These are phyloP conservation scores for Clitoria ternatea DNA, from an alignment of 306 rosid genomes.

Conservation along the genomic window DNA sequence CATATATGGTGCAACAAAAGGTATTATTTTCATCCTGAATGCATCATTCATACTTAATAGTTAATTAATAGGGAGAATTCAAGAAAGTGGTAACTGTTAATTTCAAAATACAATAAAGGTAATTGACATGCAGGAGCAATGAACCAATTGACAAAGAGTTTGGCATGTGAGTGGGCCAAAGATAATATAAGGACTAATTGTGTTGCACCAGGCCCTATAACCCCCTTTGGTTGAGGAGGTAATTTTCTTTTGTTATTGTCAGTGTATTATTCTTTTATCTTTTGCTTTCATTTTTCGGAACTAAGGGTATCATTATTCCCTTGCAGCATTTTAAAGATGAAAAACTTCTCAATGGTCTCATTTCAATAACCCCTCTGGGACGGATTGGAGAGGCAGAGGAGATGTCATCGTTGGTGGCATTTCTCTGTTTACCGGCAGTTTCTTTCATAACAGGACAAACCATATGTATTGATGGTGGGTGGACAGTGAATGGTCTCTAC, in stretches of 20 bases:
- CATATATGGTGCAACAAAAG: slow-evolving; percentile 39
- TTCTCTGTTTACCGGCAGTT: slow-evolving; percentile 43
- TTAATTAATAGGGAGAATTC: background rate
- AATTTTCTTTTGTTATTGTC: background rate
- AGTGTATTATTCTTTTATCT: background rate
- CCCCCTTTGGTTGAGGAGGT: slow-evolving; percentile 28
- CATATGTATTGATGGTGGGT: slow-evolving; percentile 22
- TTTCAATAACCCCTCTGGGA: slow-evolving; percentile 30
- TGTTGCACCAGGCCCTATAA: slow-evolving; percentile 47
- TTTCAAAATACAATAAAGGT: background rate
- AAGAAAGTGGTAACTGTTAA: background rate
- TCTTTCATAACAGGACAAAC: slow-evolving; percentile 28
- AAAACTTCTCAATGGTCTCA: background rate
- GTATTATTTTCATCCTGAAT: slow-evolving; percentile 4
- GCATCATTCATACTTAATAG: too few relatives aligned
- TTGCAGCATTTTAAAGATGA: slow-evolving; percentile 21
- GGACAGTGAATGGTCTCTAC: slow-evolving; percentile 9
- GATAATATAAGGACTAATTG: slow-evolving; percentile 52
- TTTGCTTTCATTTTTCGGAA: background rate
- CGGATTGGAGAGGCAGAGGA: slow-evolving; percentile 39
- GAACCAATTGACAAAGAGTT: slow-evolving; percentile 36
- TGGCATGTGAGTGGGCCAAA: slow-evolving; percentile 69
- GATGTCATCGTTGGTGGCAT: slow-evolving; percentile 44
- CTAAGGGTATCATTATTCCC: background rate
- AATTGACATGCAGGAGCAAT: slow-evolving; percentile 41